Conservation (phyloP, 306 rosid species). For the Rosa rugosa region DNA sequence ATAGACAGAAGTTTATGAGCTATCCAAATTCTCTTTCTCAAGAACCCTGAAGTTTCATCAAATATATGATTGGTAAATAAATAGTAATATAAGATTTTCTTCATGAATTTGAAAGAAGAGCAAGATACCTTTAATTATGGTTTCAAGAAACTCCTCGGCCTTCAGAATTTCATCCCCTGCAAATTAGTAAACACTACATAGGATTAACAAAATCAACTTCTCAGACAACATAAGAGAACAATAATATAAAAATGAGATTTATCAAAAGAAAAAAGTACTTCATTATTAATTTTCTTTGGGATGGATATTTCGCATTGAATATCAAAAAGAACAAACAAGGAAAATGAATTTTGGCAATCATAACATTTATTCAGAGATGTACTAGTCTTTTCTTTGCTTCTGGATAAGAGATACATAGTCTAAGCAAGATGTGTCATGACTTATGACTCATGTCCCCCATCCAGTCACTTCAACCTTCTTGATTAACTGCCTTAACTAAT, state of each 20-base stretch:
- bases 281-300: neutral
- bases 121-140: constrained; percentile 71
- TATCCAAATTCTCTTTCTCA: neutral
- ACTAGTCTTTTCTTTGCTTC: neutral
- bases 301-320: neutral
- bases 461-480: constrained; percentile 5
- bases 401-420: neutral
- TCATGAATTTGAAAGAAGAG: constrained; percentile 21
- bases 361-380: neutral
- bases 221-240: constrained; percentile 12
- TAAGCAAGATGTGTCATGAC: neutral
- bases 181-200: constrained; percentile 16
- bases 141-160: constrained; percentile 84
- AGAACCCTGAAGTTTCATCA: constrained; percentile 10
- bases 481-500: neutral
- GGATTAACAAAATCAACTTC: constrained; percentile 13
- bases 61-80: neutral
- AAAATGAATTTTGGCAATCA: neutral
- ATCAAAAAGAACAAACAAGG: neutral
- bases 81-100: neutral
- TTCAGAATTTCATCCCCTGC: constrained; percentile 74
- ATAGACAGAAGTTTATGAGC: neutral
- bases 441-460: neutral
- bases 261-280: neutral
- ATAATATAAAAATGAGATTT: neutral